Conservation (phyloP, 2,329 filamentous ascomycete genomes). For the Gaeumannomyces sp. region DNA sequence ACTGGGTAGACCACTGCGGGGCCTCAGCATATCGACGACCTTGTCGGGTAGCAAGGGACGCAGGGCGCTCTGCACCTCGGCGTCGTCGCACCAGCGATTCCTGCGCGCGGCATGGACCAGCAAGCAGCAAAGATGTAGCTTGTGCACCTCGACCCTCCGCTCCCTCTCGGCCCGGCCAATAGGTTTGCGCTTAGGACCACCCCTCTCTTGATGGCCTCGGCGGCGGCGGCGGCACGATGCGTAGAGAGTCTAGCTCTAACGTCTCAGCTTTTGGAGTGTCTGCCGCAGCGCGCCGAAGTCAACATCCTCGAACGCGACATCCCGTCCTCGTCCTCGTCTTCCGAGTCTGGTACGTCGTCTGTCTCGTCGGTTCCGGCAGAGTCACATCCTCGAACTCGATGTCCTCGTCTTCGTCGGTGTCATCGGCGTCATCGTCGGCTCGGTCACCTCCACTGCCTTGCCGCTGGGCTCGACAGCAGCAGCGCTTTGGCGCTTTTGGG, state of each 20-base stretch:
- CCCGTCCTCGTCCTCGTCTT: conserved; percentile 15
- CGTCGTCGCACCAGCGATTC: conserved; percentile 86
- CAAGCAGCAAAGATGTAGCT: conserved; percentile 76
- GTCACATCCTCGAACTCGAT: conserved; percentile 19
- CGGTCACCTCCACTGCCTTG: conserved; percentile 4
- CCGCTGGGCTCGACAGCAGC: neutral
- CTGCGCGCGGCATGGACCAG: conserved; percentile 69
- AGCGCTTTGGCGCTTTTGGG: neutral
- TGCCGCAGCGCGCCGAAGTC: neutral
- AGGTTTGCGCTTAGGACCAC: conserved; percentile 40
- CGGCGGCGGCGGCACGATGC: conserved; percentile 28
- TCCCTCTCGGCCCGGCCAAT: conserved; percentile 48
- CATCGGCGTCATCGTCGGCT: conserved; percentile 3
- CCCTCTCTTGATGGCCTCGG: conserved; percentile 19
- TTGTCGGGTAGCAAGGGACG: conserved; percentile 60
- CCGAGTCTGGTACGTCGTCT: conserved; percentile 16
- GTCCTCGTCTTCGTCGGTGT: conserved; percentile 15
- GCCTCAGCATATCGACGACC: conserved; percentile 61
- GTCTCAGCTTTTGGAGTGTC: neutral
- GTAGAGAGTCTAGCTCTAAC: conserved; percentile 48
- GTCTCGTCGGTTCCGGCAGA: conserved; percentile 17
- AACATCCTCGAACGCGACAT: conserved; percentile 14
- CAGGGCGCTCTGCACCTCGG: conserved; percentile 58
- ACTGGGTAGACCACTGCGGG: conserved; percentile 64
- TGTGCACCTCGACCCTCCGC: conserved; percentile 70